Percentiles rank a stretch among this genome's conserved stretches.
Evolutionary conservation across 2,329 filamentous ascomycete genomes (phyloP).

Genomic region (Xylariaceae sp.): DNA sequence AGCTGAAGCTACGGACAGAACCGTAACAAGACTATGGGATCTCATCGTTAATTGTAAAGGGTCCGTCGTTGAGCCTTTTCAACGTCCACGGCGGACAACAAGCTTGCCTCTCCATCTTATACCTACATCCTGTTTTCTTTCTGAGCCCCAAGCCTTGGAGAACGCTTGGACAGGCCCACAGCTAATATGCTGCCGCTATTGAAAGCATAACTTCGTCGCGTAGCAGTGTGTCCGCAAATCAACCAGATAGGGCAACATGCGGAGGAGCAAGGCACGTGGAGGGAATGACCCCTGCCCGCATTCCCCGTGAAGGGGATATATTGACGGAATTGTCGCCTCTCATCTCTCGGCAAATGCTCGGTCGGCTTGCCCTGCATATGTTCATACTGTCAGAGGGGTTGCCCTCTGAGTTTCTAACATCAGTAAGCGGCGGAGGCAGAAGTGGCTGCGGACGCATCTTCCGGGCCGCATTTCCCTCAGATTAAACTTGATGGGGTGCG

Average conservation of each 20-base stretch:
- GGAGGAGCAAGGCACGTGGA: constrained; percentile 38
- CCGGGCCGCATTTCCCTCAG: constrained; percentile 39
- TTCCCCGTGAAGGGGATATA: constrained; percentile 33
- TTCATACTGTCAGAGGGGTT: constrained; percentile 9
- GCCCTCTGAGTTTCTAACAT: neutral
- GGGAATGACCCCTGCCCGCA: constrained; percentile 27
- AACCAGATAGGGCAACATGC: constrained; percentile 38
- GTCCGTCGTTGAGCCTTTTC: neutral
- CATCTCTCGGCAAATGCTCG: constrained; percentile 34
- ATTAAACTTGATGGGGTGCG: constrained; percentile 33
- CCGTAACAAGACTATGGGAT: constrained; percentile 25
- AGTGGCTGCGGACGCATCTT: constrained; percentile 11
- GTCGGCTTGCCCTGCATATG: constrained; percentile 6
- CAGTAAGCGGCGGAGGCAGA: neutral
- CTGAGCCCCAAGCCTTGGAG: neutral
- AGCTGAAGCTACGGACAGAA: constrained; percentile 31
- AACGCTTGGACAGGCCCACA: constrained; percentile 19
- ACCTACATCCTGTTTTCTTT: constrained; percentile 13
- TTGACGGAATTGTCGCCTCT: constrained; percentile 36
- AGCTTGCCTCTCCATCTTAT: constrained; percentile 29
- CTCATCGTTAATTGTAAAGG: constrained; percentile 30
- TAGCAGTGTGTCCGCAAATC: constrained; percentile 25
- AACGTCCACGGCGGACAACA: neutral
- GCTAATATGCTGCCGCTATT: constrained; percentile 25
- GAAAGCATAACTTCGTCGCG: constrained; percentile 6